Evolutionary conservation across 176 grass and related monocot species (phyloP), one percentile per base, ranked within the genome.

Genomic region (Zoysia japonica): DNA sequence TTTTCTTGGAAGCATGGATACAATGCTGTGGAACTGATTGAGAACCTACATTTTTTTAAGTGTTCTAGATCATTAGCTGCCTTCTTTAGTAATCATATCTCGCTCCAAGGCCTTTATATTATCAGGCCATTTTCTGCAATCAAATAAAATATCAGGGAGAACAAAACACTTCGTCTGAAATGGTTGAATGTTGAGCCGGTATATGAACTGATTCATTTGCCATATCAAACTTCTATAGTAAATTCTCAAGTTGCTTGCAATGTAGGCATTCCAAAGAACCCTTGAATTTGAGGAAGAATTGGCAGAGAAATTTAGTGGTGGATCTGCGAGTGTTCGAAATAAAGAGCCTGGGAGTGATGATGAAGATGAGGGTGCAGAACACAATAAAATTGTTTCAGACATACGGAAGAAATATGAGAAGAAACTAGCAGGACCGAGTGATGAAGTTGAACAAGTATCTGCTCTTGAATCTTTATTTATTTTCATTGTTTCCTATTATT

Each of bases 241-340:
- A 81, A 67, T 60, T 15, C 56, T 47, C 43, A n/a, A 71, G 14
- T 77, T 67, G 42, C 52, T 71, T 82, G 61, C 36, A 77, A 77
- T 89, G 63, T 72, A 98, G 95, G 96, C 92, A 14, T 84, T 95
- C 51, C 96, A 99, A 73, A 88, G 96, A 77, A 99, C 96, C 41
- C 84, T 93, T 89, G 96, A 99, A 84, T 99, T 99, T 95, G 96
- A 99, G 74, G 96, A 99, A 87, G 96, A 99, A 78, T 84, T 99
- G 76, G 96, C 96, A 65, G 90, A 92, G 56, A 99, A 99, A 83
- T 99, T 99, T 79, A 90, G 96, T 84, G 96, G 92, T 76, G 96
- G 96, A 65, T 89, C 70, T 74, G 80, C 49, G 8, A 73, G 69
- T 78, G 77, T 90, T 88, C 84, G 72, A 67, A 91, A 85, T 74